Base-by-base conservation (phyloP, 2,329 filamentous ascomycete species). In the Xylariaceae sp. region DNA sequence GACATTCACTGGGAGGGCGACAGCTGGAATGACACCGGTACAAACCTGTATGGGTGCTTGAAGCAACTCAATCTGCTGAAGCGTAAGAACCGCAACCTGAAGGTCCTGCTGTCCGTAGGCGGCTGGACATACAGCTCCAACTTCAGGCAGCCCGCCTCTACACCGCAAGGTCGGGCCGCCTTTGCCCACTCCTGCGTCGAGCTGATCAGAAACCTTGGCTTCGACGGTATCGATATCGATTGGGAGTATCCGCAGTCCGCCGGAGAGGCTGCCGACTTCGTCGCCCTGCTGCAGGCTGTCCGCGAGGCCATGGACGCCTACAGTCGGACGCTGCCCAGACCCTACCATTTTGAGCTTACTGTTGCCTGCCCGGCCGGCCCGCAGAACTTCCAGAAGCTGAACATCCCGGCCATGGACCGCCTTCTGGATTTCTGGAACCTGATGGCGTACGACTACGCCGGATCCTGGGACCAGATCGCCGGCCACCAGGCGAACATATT, bases 121-220 rank as follows among this genome's bases (percentile, higher is more conserved):
- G 93, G 93, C 48, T 97, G 92, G 92, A 96, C 92, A 0, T 96
- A 96, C 73, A 90, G 88, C 60, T 78, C 83, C 72, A 95, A 96
- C 76, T 96, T 97, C 74, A 81, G 84, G n/a, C 77, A 75, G 23
- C 89, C 91, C 0, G 88, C 89, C 1, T 89, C 89, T 42, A 91
- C 89, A 0, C 79, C 84, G 0, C 74, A 82, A 20, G 91, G 91
- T 7, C 84, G 92, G 7, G 77, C 80, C 26, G 81, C 71, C 1
- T 97, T 97, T 74, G 93, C 91, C 7, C 77, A 81, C 48, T 85
- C 84, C 23, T 88, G 90, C 32, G 88, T 96, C 1, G 80, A 86
- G 20, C 76, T 97, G 37, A 79, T 98, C 65, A 88, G 89, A 71
- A 85, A 95, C 66, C 77, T 92, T 12, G 93, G 93, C 4, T 89